These are phyloP conservation scores for Diaporthe citrichinensis DNA, from an alignment of 2,329 filamentous ascomycete genomes.

Conservation along the genomic window DNA sequence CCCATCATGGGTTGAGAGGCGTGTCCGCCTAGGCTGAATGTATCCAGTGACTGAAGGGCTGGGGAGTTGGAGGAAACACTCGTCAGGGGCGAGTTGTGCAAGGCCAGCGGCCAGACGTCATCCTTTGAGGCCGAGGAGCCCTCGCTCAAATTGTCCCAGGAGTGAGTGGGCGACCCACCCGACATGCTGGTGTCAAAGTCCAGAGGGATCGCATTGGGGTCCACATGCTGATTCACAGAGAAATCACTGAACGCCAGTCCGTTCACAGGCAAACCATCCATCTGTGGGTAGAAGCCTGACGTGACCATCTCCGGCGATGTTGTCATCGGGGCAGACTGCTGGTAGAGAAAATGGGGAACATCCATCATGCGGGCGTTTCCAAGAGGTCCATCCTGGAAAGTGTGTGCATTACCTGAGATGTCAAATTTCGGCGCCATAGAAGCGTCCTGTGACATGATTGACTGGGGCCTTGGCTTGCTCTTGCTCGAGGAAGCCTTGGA, in stretches of 20 bases:
- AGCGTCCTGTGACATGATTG: slow-evolving; percentile 63
- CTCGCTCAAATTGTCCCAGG: slow-evolving; percentile 68
- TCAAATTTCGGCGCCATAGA: slow-evolving; percentile 66
- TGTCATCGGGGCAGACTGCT: slow-evolving; percentile 63
- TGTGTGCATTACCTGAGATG: slow-evolving; percentile 64
- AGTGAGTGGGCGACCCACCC: slow-evolving; percentile 65
- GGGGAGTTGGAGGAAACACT: slow-evolving; percentile 47
- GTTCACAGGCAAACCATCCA: slow-evolving; percentile 61
- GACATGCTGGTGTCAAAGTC: slow-evolving; percentile 65
- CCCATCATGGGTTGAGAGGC: slow-evolving; percentile 53
- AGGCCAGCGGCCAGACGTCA: slow-evolving; percentile 61
- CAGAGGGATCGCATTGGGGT: slow-evolving; percentile 69
- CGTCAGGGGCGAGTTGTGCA: slow-evolving; percentile 59
- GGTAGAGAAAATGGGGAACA: slow-evolving; percentile 66
- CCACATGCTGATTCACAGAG: slow-evolving; percentile 65
- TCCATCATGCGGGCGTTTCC: slow-evolving; percentile 58
- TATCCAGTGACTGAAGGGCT: slow-evolving; percentile 37
- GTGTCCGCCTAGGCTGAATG: slow-evolving; percentile 38
- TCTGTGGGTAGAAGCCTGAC: slow-evolving; percentile 60
- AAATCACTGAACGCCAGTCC: slow-evolving; percentile 61
- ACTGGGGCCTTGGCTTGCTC: slow-evolving; percentile 60
- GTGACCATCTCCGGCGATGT: slow-evolving; percentile 60
- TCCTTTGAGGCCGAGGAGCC: slow-evolving; percentile 67
- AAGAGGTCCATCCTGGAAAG: slow-evolving; percentile 58
- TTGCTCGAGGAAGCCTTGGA: slow-evolving; percentile 59